Evolutionary conservation across 139 green algal species (phyloP), one percentile per base, ranked within the genome.

Genomic region (Micromonas commoda): DNA sequence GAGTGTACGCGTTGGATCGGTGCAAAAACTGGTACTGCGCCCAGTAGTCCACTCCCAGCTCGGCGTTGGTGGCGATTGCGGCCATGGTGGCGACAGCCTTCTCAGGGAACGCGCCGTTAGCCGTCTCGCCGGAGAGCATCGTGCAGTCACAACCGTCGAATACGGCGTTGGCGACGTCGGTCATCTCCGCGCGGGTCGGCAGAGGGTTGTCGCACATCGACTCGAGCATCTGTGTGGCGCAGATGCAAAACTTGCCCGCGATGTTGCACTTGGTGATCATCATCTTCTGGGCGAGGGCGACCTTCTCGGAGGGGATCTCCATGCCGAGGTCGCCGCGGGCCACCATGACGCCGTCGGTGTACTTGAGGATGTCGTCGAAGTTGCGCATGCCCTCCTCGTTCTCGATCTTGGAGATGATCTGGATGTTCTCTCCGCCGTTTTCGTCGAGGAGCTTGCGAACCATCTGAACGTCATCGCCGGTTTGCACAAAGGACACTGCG

Each of bases 341-440:
- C 34, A 92, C 88, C 89, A 93, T 93, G 71, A 93, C 85, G 66
- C 84, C 88, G 71, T 93, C 89, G 23, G 87, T 91, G 64, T 82
- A 80, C 52, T 82, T 68, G 26, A 91, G 78, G 70, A 90, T 90
- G 35, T 88, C 83, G 74, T 91, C 87, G 73, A 85, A 89, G 82
- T 92, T 83, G 60, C 81, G 37, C 57, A 92, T 77, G 0, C 82
- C 88, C 33, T 85, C 87, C 77, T 86, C 77, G 79, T 92, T 92
- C 81, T 93, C 89, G 65, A 93, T 90, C 83, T 93, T 93, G 78
- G 73, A 83, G 66, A 93, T 93, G 82, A 93, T 93, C 77, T 89
- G 84, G n/a, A 93, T 74, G 24, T 53, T 34, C n/a, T 78, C 13
- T 4, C 88, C 86, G 33, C 85, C 86, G 28, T 54, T 81, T 3